Base-by-base conservation (phyloP, 768 basidiomycete genomes). In the Cystobasidium onofrii region DNA sequence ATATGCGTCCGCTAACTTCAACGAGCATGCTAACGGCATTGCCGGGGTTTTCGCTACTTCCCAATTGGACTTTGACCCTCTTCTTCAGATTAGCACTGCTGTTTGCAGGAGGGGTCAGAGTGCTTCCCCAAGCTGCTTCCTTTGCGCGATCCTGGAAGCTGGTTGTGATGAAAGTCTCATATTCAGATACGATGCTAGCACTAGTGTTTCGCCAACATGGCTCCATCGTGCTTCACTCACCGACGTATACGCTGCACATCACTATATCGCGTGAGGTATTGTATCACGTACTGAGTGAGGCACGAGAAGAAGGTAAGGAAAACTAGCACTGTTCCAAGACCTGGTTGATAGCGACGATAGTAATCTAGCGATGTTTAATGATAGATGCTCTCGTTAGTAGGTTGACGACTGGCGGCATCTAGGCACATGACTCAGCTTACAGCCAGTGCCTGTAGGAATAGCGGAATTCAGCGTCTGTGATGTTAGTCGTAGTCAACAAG, bases 321-420 rank as follows among this genome's bases (percentile, higher is more conserved):
- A 17, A 85, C 78, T 64, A 90, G 76, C 34, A 95, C 94, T 36
- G 86, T 90, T 74, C 87, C 87, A 74, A 98, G 84, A 29, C 93
- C 92, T n/a, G 95, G 95, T 34, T 95, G 86, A 85, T 90, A 99
- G 65, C 96, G 88, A 34, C 91, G 87, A 81, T 98, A 99, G 81
- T 97, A 97, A 82, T 98, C 97, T 54, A 9, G 33, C 20, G 29
- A 50, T 23, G 46, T 25, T 25, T 46, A 60, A 23, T 25, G 41
- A 31, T 4, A 64, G 29, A 34, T 1, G 15, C 6, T 4, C 13
- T 29, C 6, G 3, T 60, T 60, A 60, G 73, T 9, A 15, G 39
- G 39, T 6, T 39, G 39, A 6, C 7, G 39, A 39, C 15, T 39
- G n/a, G n/a, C n/a, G n/a, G 39, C 39, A 39, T 39, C 39, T 31